These are phyloP conservation scores for Mucor mucedo DNA, from an alignment of 371 early-diverging fungal genomes.

Conservation along the genomic window DNA sequence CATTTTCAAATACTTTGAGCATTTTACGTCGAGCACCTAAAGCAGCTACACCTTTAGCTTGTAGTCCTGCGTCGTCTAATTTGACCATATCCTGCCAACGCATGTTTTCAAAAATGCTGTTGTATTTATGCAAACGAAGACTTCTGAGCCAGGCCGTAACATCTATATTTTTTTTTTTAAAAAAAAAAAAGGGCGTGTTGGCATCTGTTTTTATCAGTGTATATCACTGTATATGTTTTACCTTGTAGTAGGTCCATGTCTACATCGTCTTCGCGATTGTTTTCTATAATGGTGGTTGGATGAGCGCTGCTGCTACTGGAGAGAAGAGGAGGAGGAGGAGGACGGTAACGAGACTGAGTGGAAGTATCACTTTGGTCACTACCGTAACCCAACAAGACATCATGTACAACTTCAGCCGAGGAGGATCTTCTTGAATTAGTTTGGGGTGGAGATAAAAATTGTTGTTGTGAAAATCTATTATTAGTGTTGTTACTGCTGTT, in stretches of 20 bases:
- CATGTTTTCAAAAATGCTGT: slow-evolving; percentile 83
- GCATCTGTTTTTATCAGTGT: too few species aligned
- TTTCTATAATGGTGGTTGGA: background rate
- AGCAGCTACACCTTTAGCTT: slow-evolving; percentile 86
- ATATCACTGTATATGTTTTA: slow-evolving; percentile 20
- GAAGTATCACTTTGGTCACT: slow-evolving; percentile 23
- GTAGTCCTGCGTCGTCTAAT: slow-evolving; percentile 81
- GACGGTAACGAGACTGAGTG: slow-evolving; percentile 19
- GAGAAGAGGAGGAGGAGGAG: too few species aligned
- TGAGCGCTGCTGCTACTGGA: background rate
- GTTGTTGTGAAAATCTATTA: background rate
- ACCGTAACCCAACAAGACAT: slow-evolving; percentile 11
- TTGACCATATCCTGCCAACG: slow-evolving; percentile 86
- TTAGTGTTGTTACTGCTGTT: background rate
- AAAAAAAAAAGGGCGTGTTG: background rate
- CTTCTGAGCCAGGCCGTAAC: slow-evolving; percentile 84
- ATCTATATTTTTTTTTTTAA: slow-evolving; percentile 65
- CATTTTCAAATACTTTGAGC: slow-evolving; percentile 92
- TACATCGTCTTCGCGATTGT: slow-evolving; percentile 69
- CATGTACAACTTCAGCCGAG: slow-evolving; percentile 25
- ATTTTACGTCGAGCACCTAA: slow-evolving; percentile 94
- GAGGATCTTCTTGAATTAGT: slow-evolving; percentile 23
- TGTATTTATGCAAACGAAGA: slow-evolving; percentile 92
- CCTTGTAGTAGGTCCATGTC: slow-evolving; percentile 77
- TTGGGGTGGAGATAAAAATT: background rate